These are phyloP conservation scores for Naumovozyma dairenensis DNA, from an alignment of 805 yeast genomes.

Conservation along the genomic window DNA sequence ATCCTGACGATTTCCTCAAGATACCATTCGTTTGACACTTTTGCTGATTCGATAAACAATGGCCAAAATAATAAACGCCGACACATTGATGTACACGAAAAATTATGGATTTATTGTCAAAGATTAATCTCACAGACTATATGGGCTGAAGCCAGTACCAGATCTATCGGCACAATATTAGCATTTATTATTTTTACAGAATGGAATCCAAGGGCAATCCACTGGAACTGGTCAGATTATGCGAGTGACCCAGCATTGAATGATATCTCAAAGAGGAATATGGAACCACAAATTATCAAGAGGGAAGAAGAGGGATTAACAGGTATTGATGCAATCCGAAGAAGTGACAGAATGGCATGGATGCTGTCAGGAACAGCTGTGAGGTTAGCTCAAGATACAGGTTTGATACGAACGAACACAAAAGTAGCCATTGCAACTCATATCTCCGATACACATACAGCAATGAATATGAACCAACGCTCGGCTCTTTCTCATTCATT, in stretches of 20 bases:
- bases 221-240: conserved; percentile 78
- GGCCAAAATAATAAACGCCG: conserved; percentile 25
- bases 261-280: conserved; percentile 10
- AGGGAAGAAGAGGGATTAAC: conserved; percentile 44
- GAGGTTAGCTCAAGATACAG: conserved; percentile 78
- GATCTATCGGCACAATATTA: conserved; percentile 77
- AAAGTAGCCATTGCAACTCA: conserved; percentile 77
- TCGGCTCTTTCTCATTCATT: conserved; percentile 68
- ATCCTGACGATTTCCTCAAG: conserved; percentile 73
- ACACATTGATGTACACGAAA: conserved; percentile 61
- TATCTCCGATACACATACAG: conserved; percentile 70
- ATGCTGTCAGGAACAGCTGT: conserved; percentile 85
- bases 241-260: conserved; percentile 46
- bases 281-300: conserved; percentile 8
- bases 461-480: conserved; percentile 70
- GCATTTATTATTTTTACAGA: conserved; percentile 82
- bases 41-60: conserved; percentile 24
- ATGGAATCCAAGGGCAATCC: conserved; percentile 94
- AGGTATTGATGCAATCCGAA: conserved; percentile 74
- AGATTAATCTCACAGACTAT: conserved; percentile 72
- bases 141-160: conserved; percentile 88
- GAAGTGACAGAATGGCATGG: conserved; percentile 89
- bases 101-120: conserved; percentile 79
- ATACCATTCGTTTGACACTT: conserved; percentile 50
- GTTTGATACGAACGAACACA: conserved; percentile 63